A percentile compares a stretch with the other conserved stretches of the same genome.
phyloP scores from a whole-genome alignment of 192 early-diverging fungal genomes.

The Coemansia sp. region DNA sequence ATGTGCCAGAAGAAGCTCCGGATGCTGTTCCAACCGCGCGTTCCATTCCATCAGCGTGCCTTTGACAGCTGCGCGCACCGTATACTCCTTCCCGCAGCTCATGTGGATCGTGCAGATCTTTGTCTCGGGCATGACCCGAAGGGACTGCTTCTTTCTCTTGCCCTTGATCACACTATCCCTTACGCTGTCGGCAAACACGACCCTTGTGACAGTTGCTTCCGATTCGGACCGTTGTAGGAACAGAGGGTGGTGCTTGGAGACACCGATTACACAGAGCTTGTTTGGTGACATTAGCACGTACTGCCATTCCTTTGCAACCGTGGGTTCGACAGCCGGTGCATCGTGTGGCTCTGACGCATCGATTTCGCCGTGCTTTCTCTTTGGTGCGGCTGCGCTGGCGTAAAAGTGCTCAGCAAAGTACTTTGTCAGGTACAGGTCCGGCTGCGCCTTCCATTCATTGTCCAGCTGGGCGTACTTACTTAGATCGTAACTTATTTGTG shows the following conservation, averaged over 20 bases:
- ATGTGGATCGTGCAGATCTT: conserved; percentile 40
- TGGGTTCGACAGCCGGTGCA: not conserved
- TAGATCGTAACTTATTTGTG: conserved; percentile 46
- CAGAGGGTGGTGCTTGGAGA: conserved; percentile 35
- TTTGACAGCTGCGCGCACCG: conserved; percentile 36
- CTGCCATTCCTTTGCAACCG: conserved; percentile 34
- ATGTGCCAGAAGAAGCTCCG: conserved; percentile 8
- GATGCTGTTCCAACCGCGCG: conserved; percentile 16
- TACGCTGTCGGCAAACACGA: conserved; percentile 30
- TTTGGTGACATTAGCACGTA: conserved; percentile 41
- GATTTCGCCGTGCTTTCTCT: conserved; percentile 31
- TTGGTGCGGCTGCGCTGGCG: conserved; percentile 14
- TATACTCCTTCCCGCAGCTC: conserved; percentile 12
- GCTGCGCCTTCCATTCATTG: conserved; percentile 11
- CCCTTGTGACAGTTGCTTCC: conserved; percentile 7
- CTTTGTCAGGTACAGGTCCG: conserved; percentile 22
- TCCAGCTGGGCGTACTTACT: conserved; percentile 27
- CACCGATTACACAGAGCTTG: conserved; percentile 40
- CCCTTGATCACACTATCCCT: conserved; percentile 39
- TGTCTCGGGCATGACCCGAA: conserved; percentile 32
- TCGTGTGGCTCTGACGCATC: not conserved
- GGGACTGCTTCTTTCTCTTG: conserved; percentile 45
- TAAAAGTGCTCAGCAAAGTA: conserved; percentile 38
- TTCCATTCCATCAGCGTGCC: conserved; percentile 51
- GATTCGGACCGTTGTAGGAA: conserved; percentile 3